Evolutionary conservation across 2,329 filamentous ascomycete species (phyloP).

Genomic region (Cladosporium austrohemisphaericum): DNA sequence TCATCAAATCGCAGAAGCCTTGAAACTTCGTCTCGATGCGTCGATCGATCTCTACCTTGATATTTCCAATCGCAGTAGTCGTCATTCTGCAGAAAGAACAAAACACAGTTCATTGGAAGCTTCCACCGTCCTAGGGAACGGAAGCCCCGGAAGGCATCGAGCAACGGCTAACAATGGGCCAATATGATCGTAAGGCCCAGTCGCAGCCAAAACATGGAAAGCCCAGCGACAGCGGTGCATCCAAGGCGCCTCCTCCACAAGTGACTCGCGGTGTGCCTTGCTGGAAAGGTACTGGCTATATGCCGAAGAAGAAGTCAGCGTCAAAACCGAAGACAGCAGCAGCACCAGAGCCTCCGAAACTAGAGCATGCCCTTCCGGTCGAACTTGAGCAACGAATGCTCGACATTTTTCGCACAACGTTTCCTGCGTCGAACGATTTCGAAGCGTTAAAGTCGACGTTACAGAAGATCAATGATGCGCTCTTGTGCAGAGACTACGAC

Average conservation of each 20-base stretch:
- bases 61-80: too few relatives aligned
- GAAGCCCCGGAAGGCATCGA: too few relatives aligned
- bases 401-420: conserved; percentile 58
- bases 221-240: conserved; percentile 8
- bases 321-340: not conserved
- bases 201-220: conserved; percentile 13
- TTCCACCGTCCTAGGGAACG: too few relatives aligned
- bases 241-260: not conserved
- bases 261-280: not conserved
- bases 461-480: conserved; percentile 1
- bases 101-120: too few relatives aligned
- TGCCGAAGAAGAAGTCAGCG: conserved; percentile 1
- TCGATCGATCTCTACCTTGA: too few relatives aligned
- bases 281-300: conserved; percentile 5
- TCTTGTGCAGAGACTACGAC: conserved; percentile 65
- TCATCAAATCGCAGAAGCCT: too few relatives aligned
- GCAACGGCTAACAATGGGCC: conserved; percentile 6
- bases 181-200: conserved; percentile 9
- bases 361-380: conserved; percentile 38
- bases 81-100: too few relatives aligned
- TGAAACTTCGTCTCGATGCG: too few relatives aligned
- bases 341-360: not conserved
- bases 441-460: conserved; percentile 8
- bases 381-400: conserved; percentile 75
- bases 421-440: conserved; percentile 5